Evolutionary conservation across 2,329 filamentous ascomycete species (phyloP), one percentile per base, ranked within the genome.

Genomic region (Xylaria sp.): DNA sequence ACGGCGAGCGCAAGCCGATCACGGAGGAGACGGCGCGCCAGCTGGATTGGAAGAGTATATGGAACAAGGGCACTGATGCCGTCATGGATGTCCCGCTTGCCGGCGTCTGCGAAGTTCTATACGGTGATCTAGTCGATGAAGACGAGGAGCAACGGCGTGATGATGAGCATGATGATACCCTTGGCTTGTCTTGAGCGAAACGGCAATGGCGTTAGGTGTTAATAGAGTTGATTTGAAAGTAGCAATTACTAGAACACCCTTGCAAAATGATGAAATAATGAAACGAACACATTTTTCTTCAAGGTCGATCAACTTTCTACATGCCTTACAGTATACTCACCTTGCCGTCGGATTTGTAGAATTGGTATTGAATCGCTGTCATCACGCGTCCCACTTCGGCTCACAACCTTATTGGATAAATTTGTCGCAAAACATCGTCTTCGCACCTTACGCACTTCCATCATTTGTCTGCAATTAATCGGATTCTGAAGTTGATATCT

Each of bases 21-120:
- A 73, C 76, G 58, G 75, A 75, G 63, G 74, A 75, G 57, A 75
- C 72, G 69, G 76, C 76, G 8, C 71, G 62, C 30, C 73, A 74
- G 65, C 73, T 86, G 71, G 87, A 93, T 76, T 98, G 96, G 95
- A 90, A 86, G 76, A 86, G 85, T 66, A 85, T 97, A 20, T 99
- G 96, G 96, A 94, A 90, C 76, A 90, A 93, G 74, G 94, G 96
- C 20, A 99, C 96, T 0, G 96, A 99, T 84, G 96, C 94, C 1
- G 96, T 98, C 8, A 92, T 99, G 92, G 96, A 99, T 81, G 91
- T 99, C 57, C 96, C 96, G 8, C 87, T 98, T 72, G 94, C 94
- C 10, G 96, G 95, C 0, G 95, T 98, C 1, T 98, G 95, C 77
- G 94, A 99, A 82, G 90, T 99, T 39, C 78, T 99, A 25, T 99